Evolutionary conservation across 176 grass and related monocot species (phyloP), one percentile per base, ranked within the genome.

Genomic region (Zoysia japonica): DNA sequence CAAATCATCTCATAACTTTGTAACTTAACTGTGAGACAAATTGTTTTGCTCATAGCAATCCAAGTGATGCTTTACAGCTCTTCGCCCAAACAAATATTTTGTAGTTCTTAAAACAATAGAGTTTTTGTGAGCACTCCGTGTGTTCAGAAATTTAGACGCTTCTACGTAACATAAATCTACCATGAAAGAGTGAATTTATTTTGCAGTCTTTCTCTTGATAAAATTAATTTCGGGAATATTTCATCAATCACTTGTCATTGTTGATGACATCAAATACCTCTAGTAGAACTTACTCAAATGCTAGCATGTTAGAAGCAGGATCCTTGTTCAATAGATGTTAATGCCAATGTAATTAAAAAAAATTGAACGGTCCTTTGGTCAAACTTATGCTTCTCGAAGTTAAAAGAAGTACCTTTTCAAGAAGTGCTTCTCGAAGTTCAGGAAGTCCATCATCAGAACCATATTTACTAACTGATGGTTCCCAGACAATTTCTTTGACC

Each of bases 361-460:
- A 56, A 36, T 36, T 73, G 4, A 36, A 73, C 60, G 78, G 11
- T 61, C 59, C n/a, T 72, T 66, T 71, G 10, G 6, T 72, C 48
- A 28, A 28, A 28, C 28, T 15, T 55, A 55, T 55, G 16, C 37
- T 50, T 13, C 14, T 11, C 14, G 76, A 5, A 52, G 45, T 72
- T 55, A 59, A 84, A 83, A 76, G 49, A 73, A 42, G 66, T 99
- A 99, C 96, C 90, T 99, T 99, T 48, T 99, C 53, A 15, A 88
- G 62, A 78, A 99, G 87, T 47, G 96, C 92, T 40, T 95, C 71
- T 84, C 92, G 91, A 52, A 99, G 90, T 86, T 95, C 92, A 55
- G 86, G 83, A 74, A 99, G 72, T 65, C 96, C 96, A 48, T 99
- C 96, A 78, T 99, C 96, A 73, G 90, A 85, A 71, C 96, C 96